A percentile compares a stretch with the other conserved stretches of the same genome.
These are phyloP conservation scores for Coniochaeta hoffmannii DNA, from an alignment of 2,329 filamentous ascomycete species.

Conservation along the genomic window DNA sequence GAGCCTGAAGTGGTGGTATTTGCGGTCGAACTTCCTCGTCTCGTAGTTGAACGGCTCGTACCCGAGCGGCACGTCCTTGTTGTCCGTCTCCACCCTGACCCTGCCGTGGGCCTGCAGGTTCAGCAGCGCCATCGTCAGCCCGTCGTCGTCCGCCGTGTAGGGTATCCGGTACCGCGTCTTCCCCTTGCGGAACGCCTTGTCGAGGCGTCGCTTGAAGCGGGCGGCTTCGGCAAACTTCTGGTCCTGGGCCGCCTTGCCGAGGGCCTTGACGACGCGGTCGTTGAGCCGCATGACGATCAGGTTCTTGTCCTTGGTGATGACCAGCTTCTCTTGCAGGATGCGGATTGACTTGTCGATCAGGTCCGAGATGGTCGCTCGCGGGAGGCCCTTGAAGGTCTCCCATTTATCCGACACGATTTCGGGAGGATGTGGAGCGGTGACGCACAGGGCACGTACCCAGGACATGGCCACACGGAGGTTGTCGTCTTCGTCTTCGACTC, in stretches of 20 bases:
- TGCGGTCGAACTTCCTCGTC: conserved; percentile 59
- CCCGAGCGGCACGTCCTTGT: conserved; percentile 59
- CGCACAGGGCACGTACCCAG: conserved; percentile 53
- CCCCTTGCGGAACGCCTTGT: conserved; percentile 41
- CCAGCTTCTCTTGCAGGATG: conserved; percentile 38
- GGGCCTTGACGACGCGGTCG: conserved; percentile 46
- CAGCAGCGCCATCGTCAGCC: conserved; percentile 57
- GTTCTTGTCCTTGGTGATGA: conserved; percentile 52
- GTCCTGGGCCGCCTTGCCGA: conserved; percentile 48
- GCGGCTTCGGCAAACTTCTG: conserved; percentile 51
- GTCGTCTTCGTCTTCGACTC: conserved; percentile 8
- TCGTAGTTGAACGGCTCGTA: conserved; percentile 67
- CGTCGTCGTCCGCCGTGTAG: conserved; percentile 51
- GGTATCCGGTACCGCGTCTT: conserved; percentile 34
- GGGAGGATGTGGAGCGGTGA: conserved; percentile 43
- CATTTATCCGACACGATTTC: conserved; percentile 44
- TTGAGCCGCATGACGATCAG: conserved; percentile 54
- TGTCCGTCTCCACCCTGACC: conserved; percentile 43
- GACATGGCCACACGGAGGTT: conserved; percentile 41
- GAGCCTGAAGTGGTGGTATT: conserved; percentile 57
- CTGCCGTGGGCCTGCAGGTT: conserved; percentile 56
- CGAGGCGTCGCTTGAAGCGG: conserved; percentile 52
- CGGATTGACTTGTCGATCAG: conserved; percentile 41
- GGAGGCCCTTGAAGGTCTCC: conserved; percentile 33
- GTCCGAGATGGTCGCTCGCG: conserved; percentile 26